These are phyloP conservation scores for Acanthamoeba castellanii DNA, from an alignment of 208 protist species.

Conservation along the genomic window DNA sequence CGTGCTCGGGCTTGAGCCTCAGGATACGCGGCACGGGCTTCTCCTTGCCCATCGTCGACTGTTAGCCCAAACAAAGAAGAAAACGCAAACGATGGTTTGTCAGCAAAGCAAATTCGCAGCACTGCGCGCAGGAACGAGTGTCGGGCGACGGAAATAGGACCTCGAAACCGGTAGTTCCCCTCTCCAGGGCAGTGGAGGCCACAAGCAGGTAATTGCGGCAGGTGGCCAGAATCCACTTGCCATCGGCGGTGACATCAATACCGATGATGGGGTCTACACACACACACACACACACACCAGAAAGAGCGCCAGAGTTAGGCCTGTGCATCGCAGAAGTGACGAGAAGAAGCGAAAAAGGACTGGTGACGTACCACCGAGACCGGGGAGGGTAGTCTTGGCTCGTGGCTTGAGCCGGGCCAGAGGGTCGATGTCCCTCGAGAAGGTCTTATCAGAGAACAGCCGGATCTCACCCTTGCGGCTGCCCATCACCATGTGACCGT, in stretches of 20 bases:
- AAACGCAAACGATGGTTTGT: not conserved
- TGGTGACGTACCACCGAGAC: constrained; percentile 84
- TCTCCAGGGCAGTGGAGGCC: constrained; percentile 73
- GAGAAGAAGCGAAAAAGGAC: no score
- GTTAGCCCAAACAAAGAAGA: not conserved
- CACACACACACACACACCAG: not conserved
- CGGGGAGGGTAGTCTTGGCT: constrained; percentile 88
- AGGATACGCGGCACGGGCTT: constrained; percentile 85
- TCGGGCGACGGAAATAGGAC: not conserved
- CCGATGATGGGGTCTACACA: constrained; percentile 85
- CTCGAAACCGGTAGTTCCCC: constrained; percentile 84
- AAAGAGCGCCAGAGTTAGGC: no score
- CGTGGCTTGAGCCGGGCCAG: constrained; percentile 9
- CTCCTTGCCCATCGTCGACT: constrained; percentile 75
- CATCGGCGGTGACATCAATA: constrained; percentile 88
- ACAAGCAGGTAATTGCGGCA: constrained; percentile 88
- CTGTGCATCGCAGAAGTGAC: no score
- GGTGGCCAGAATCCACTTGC: constrained; percentile 88
- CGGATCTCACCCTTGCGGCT: constrained; percentile 88
- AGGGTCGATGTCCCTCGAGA: constrained; percentile 49
- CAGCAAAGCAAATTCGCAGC: no score
- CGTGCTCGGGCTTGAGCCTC: constrained; percentile 80
- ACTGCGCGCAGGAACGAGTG: not conserved
- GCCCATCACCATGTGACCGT: constrained; percentile 85
- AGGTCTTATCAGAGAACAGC: constrained; percentile 82